A percentile compares a stretch with the other conserved stretches of the same genome.
Evolutionary conservation across 2,329 filamentous ascomycete genomes (phyloP).

Genomic region (Pseudocercospora crystallina): DNA sequence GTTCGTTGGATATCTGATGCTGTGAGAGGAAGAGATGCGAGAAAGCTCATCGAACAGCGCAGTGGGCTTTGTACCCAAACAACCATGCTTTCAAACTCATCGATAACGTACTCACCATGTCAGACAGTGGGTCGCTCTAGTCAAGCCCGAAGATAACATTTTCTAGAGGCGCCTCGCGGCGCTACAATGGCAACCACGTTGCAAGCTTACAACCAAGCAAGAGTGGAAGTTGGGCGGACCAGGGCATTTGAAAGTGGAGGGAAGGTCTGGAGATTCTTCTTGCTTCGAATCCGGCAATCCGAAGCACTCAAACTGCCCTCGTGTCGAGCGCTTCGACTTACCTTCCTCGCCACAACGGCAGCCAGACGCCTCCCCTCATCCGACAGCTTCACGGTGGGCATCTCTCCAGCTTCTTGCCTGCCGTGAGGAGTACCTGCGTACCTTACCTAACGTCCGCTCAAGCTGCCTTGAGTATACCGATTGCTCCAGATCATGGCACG

Average conservation of each 20-base stretch:
- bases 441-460: too few relatives aligned
- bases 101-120: neutral
- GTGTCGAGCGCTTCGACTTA: constrained; percentile 15
- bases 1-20: neutral
- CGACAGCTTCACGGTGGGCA: neutral
- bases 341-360: constrained; percentile 11
- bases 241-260: constrained; percentile 3
- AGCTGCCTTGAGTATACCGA: neutral
- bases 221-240: too few relatives aligned
- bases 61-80: too few relatives aligned
- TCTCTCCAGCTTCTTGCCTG: neutral
- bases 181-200: too few relatives aligned
- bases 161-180: neutral
- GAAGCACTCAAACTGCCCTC: constrained; percentile 2
- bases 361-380: constrained; percentile 2
- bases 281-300: constrained; percentile 3
- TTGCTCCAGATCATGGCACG: constrained; percentile 12
- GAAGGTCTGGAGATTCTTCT: neutral
- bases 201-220: too few relatives aligned
- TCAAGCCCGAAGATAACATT: neutral
- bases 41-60: neutral
- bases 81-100: too few relatives aligned
- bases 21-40: neutral
- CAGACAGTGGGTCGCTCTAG: neutral
- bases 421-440: constrained; percentile 1